Evolutionary conservation across 768 basidiomycete genomes (phyloP).

Genomic region (Boletus fagicola): DNA sequence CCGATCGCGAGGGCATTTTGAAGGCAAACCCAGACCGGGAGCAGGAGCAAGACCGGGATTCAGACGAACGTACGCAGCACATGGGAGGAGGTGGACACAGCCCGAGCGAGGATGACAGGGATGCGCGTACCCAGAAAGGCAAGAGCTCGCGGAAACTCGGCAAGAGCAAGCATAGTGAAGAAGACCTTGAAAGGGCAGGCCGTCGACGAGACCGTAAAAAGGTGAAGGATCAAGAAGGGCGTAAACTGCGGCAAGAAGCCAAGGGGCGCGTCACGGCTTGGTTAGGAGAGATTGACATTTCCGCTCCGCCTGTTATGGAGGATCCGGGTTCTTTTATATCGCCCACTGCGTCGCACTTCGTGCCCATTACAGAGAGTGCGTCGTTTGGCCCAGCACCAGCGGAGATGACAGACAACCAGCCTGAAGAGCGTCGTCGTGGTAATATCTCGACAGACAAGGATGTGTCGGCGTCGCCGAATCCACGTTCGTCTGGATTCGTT

Average conservation of each 20-base stretch:
- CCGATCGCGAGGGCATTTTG: slow-evolving; percentile 26
- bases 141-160: slow-evolving; percentile 21
- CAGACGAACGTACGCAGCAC: slow-evolving; percentile 34
- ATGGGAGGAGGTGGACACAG: slow-evolving; percentile 22
- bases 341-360: slow-evolving; percentile 27
- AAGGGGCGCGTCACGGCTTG: slow-evolving; percentile 78
- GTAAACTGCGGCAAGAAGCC: slow-evolving; percentile 44
- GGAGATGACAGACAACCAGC: slow-evolving; percentile 7
- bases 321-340: slow-evolving; percentile 36
- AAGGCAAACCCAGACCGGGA: slow-evolving; percentile 19
- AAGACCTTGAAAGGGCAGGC: slow-evolving; percentile 26
- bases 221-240: slow-evolving; percentile 37
- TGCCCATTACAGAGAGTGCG: slow-evolving; percentile 24
- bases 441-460: slow-evolving; percentile 13
- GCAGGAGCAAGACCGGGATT: slow-evolving; percentile 32
- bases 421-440: slow-evolving; percentile 3
- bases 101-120: slow-evolving; percentile 33
- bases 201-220: slow-evolving; percentile 29
- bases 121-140: slow-evolving; percentile 31
- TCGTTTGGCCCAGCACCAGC: slow-evolving; percentile 18
- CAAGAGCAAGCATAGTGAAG: slow-evolving; percentile 28
- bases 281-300: slow-evolving; percentile 65
- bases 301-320: slow-evolving; percentile 47
- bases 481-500: slow-evolving; percentile 75
- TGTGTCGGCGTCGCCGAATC: slow-evolving; percentile 51